Conservation (phyloP, 2,329 filamentous ascomycete genomes). For the Epichloe aotearoae region DNA sequence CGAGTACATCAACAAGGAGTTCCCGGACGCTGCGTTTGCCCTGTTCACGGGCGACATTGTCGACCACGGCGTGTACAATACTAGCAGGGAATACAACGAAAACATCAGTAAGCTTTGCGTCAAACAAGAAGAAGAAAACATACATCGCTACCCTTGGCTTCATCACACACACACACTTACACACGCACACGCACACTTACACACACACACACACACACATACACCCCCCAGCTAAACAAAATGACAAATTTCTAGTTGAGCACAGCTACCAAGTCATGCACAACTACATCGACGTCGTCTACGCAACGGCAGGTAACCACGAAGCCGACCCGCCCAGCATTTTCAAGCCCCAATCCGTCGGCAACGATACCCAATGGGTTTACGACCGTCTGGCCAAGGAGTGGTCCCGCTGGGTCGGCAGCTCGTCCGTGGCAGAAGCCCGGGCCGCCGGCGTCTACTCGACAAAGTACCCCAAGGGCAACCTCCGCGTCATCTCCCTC, state of each 20-base stretch:
- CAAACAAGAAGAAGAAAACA: background rate
- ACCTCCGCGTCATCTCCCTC: conserved; percentile 43
- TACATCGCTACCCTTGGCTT: too few relatives aligned
- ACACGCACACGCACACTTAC: too few relatives aligned
- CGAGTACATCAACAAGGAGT: conserved; percentile 31
- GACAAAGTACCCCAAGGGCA: conserved; percentile 27
- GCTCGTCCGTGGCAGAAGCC: conserved; percentile 16
- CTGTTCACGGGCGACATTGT: conserved; percentile 47
- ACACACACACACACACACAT: too few relatives aligned
- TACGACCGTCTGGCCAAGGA: conserved; percentile 33
- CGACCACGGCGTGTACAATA: conserved; percentile 35
- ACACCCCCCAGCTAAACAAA: background rate
- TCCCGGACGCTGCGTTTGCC: conserved; percentile 33
- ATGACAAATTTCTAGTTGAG: conserved; percentile 19
- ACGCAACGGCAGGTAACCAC: conserved; percentile 43
- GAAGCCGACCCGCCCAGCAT: conserved; percentile 40
- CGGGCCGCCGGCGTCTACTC: conserved; percentile 36
- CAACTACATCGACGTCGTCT: conserved; percentile 29
- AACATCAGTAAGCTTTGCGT: conserved; percentile 12
- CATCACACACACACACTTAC: too few relatives aligned
- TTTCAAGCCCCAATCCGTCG: conserved; percentile 28
- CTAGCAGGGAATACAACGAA: conserved; percentile 19
- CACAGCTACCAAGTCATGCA: conserved; percentile 35
- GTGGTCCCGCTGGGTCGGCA: conserved; percentile 36
- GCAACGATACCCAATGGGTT: conserved; percentile 34